These are phyloP conservation scores for Wickerhamiella hasegawae DNA, from an alignment of 805 yeast genomes.

Conservation along the genomic window DNA sequence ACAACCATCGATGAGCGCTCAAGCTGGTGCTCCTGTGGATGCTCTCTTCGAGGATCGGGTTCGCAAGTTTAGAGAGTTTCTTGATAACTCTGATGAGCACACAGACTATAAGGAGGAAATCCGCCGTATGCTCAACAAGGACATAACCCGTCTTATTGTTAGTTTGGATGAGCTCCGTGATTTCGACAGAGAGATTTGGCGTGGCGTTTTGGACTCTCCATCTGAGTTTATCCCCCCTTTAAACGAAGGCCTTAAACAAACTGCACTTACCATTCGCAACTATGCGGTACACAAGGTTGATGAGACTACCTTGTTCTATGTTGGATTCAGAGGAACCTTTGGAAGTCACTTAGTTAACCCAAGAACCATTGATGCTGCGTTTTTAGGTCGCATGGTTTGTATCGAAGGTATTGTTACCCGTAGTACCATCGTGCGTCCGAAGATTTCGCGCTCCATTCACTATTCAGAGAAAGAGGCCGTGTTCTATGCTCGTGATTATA, in stretches of 20 bases:
- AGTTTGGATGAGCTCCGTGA: slow-evolving; percentile 79
- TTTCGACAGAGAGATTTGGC: slow-evolving; percentile 65
- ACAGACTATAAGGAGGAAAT: slow-evolving; percentile 56
- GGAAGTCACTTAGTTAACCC: slow-evolving; percentile 82
- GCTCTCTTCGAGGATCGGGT: slow-evolving; percentile 59
- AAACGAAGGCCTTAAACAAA: slow-evolving; percentile 69
- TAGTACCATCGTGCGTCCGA: slow-evolving; percentile 86
- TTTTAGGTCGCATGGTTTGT: slow-evolving; percentile 66
- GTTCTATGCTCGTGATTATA: slow-evolving; percentile 81
- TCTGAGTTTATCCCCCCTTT: slow-evolving; percentile 81
- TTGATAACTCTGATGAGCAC: slow-evolving; percentile 40
- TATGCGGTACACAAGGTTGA: slow-evolving; percentile 38
- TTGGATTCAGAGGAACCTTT: slow-evolving; percentile 80
- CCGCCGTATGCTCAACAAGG: slow-evolving; percentile 53
- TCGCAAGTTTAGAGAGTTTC: slow-evolving; percentile 74
- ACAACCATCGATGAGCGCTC: slow-evolving; percentile 7
- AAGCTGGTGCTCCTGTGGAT: slow-evolving; percentile 13
- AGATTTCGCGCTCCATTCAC: slow-evolving; percentile 79
- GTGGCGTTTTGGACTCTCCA: slow-evolving; percentile 58
- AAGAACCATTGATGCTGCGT: slow-evolving; percentile 62
- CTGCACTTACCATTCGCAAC: slow-evolving; percentile 58
- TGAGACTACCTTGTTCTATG: slow-evolving; percentile 47
- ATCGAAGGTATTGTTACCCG: slow-evolving; percentile 92
- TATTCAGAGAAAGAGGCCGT: slow-evolving; percentile 72
- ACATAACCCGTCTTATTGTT: slow-evolving; percentile 49